These are phyloP conservation scores for Dendrobium officinale DNA, from an alignment of 106 monocot species.

Conservation along the genomic window DNA sequence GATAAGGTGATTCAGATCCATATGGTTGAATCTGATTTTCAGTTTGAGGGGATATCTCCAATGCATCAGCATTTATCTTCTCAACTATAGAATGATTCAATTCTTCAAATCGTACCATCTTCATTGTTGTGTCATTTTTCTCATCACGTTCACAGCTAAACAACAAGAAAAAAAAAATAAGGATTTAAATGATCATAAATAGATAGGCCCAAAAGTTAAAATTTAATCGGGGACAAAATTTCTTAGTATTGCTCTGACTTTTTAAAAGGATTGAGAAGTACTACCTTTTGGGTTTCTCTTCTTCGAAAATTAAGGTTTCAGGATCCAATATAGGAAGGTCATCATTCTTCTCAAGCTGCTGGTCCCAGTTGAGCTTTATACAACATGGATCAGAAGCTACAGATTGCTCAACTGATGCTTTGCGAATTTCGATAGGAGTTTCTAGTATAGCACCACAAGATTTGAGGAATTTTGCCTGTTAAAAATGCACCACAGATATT, in stretches of 20 bases:
- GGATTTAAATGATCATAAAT: neutral
- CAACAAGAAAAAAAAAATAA: neutral
- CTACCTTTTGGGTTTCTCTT: neutral
- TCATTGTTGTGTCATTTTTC: neutral
- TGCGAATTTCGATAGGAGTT: conserved; percentile 24
- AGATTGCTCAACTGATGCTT: conserved; percentile 2
- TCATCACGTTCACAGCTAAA: conserved; percentile 15
- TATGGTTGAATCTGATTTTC: conserved; percentile 6
- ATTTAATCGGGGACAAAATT: neutral
- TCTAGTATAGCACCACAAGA: conserved; percentile 21
- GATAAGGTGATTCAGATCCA: conserved; percentile 25
- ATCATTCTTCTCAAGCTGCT: neutral
- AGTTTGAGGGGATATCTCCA: conserved; percentile 19
- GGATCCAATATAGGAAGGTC: neutral
- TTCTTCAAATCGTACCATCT: conserved; percentile 17
- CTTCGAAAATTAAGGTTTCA: conserved; percentile 3
- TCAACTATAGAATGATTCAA: conserved; percentile 7
- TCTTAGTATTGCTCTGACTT: neutral
- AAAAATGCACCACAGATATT: neutral
- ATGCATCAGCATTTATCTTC: neutral
- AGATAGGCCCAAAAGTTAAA: neutral
- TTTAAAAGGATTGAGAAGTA: neutral
- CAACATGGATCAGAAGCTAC: neutral
- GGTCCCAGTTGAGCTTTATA: conserved; percentile 5
- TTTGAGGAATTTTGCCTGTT: conserved; percentile 24